Evolutionary conservation across 768 basidiomycete species (phyloP).

Genomic region (Boletus subparvulus): DNA sequence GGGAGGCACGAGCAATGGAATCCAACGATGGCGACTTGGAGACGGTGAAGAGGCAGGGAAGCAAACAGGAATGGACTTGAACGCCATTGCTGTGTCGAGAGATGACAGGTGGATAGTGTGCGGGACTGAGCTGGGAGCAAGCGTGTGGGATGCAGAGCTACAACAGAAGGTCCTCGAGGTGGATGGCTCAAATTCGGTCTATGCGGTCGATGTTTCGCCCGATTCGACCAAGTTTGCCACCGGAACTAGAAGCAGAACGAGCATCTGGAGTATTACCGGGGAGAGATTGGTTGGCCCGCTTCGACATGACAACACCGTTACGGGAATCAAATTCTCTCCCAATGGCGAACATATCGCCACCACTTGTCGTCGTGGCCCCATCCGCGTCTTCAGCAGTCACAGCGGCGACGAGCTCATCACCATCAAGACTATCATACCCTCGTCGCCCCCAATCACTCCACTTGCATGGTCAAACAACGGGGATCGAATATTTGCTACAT

Average conservation of each 20-base stretch:
- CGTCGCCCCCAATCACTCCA: background rate
- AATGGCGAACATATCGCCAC: background rate
- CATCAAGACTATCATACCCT: background rate
- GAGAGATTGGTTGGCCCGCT: background rate
- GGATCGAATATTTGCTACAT: background rate
- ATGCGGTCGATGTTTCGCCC: background rate
- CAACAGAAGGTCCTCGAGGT: background rate
- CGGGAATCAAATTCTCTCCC: background rate
- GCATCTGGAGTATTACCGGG: background rate
- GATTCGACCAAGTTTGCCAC: slow-evolving; percentile 1
- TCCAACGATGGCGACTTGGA: background rate
- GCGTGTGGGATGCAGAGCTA: background rate
- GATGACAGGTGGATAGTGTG: background rate
- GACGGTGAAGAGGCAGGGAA: background rate
- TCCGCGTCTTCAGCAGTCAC: background rate
- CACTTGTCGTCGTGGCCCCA: background rate
- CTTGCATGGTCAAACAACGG: background rate
- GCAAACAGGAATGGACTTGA: background rate
- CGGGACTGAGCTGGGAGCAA: background rate
- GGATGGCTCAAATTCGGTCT: background rate
- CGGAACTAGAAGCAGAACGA: background rate
- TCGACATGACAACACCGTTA: background rate
- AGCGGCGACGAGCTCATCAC: background rate
- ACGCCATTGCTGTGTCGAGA: background rate
- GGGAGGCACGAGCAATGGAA: background rate